Conservation (phyloP, 768 basidiomycete genomes). For the Pulveroboletus sp. region DNA sequence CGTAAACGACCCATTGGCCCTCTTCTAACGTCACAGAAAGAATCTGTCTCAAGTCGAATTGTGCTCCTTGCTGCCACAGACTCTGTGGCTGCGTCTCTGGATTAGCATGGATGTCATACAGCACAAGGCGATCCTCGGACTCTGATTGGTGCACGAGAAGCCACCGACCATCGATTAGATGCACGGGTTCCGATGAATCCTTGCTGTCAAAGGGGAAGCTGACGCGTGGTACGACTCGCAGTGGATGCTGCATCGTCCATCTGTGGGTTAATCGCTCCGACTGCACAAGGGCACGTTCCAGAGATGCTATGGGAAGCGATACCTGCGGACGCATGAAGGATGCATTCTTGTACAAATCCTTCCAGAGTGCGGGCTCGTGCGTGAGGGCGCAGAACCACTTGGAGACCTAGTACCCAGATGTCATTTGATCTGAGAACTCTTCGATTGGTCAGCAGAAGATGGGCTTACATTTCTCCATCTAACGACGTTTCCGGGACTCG, state of each 20-base stretch:
- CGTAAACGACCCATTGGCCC: neutral
- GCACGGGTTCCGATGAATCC: neutral
- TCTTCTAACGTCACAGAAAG: neutral
- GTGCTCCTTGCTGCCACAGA: neutral
- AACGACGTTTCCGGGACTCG: neutral
- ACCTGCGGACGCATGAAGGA: neutral
- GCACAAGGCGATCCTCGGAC: neutral
- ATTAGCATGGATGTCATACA: neutral
- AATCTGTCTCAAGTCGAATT: neutral
- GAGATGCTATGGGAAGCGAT: neutral
- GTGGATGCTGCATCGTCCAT: neutral
- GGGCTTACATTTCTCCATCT: neutral
- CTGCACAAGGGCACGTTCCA: neutral
- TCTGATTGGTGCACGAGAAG: neutral
- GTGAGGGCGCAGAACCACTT: neutral
- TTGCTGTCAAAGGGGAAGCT: neutral
- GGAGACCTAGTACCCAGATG: neutral
- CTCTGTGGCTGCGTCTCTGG: neutral
- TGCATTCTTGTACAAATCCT: neutral
- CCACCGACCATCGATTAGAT: constrained; percentile 2
- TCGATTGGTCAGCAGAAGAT: neutral
- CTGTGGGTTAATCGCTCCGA: neutral
- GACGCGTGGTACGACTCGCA: neutral
- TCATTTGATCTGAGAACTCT: too few species aligned
- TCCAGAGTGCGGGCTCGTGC: neutral